Evolutionary conservation across 169 alveolate species (phyloP).

Genomic region (Plasmodium vivax): DNA sequence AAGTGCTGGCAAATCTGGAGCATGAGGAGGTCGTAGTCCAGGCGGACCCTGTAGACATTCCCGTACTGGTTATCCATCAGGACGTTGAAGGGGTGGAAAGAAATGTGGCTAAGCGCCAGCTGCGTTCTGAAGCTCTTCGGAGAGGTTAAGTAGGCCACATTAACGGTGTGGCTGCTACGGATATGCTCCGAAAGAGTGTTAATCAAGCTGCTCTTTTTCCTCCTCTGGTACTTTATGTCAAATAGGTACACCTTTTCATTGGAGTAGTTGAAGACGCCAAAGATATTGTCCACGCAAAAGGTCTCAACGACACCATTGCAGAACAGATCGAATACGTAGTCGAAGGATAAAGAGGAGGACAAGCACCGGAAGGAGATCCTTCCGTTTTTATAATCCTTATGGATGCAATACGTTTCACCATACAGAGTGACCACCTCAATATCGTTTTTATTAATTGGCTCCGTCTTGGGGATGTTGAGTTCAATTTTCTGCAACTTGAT

Average conservation of each 20-base stretch:
- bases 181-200: background rate
- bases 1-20: slow-evolving; percentile 70
- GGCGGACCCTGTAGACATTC: slow-evolving; percentile 9
- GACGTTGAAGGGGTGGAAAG: slow-evolving; percentile 11
- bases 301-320: slow-evolving; percentile 17
- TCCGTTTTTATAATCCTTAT: slow-evolving; percentile 59
- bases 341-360: slow-evolving; percentile 57
- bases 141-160: slow-evolving; percentile 28
- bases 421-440: slow-evolving; percentile 42
- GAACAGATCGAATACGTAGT: slow-evolving; percentile 60
- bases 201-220: background rate
- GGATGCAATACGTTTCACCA: slow-evolving; percentile 64
- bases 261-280: slow-evolving; percentile 30
- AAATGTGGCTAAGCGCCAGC: slow-evolving; percentile 17
- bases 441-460: slow-evolving; percentile 29
- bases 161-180: slow-evolving; percentile 6
- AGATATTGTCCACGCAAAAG: slow-evolving; percentile 26
- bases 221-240: slow-evolving; percentile 35
- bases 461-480: slow-evolving; percentile 18
- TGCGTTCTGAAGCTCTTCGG: slow-evolving; percentile 42
- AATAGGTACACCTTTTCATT: slow-evolving; percentile 51
- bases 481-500: slow-evolving; percentile 53
- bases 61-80: slow-evolving; percentile 55
- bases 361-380: slow-evolving; percentile 66
- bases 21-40: slow-evolving; percentile 56